Conservation (phyloP, 2,329 filamentous ascomycete species). For the Mycosphaerelloides madeirae region DNA sequence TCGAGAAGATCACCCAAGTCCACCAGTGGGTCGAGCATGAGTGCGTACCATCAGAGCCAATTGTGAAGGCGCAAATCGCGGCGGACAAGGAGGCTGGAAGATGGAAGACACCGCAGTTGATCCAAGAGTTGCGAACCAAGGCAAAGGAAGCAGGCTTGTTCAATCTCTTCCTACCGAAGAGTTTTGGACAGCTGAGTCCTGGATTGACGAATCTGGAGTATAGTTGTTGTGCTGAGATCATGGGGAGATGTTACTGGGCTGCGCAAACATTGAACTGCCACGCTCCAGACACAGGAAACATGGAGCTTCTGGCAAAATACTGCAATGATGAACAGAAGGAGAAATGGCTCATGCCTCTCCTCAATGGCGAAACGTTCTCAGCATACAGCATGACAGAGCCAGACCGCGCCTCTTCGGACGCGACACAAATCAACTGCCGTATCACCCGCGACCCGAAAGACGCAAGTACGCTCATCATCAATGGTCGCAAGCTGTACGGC, state of each 20-base stretch:
- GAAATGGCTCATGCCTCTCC: conserved; percentile 44
- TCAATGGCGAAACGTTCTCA: conserved; percentile 44
- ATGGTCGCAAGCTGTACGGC: conserved; percentile 98
- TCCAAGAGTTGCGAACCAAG: conserved; percentile 17
- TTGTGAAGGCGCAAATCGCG: conserved; percentile 20
- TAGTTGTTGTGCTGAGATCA: conserved; percentile 43
- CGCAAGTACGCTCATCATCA: conserved; percentile 82
- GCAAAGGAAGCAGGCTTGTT: conserved; percentile 22
- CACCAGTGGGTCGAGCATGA: conserved; percentile 23
- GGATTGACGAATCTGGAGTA: conserved; percentile 46
- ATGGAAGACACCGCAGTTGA: conserved; percentile 20
- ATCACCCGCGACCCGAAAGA: conserved; percentile 69
- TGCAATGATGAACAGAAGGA: conserved; percentile 45
- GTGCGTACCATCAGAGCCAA: conserved; percentile 22
- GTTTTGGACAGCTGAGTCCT: conserved; percentile 34
- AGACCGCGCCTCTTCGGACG: conserved; percentile 45
- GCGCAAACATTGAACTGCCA: conserved; percentile 32
- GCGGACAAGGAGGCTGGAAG: conserved; percentile 14
- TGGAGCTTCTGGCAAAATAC: conserved; percentile 48
- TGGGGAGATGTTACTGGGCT: conserved; percentile 45
- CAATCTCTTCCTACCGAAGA: conserved; percentile 23
- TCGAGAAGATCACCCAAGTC: conserved; percentile 20
- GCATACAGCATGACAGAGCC: conserved; percentile 51
- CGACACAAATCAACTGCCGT: conserved; percentile 47
- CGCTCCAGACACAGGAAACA: conserved; percentile 47